These are phyloP conservation scores for Phytophthora tubulina DNA, from an alignment of 352 stramenopile species.

Conservation along the genomic window DNA sequence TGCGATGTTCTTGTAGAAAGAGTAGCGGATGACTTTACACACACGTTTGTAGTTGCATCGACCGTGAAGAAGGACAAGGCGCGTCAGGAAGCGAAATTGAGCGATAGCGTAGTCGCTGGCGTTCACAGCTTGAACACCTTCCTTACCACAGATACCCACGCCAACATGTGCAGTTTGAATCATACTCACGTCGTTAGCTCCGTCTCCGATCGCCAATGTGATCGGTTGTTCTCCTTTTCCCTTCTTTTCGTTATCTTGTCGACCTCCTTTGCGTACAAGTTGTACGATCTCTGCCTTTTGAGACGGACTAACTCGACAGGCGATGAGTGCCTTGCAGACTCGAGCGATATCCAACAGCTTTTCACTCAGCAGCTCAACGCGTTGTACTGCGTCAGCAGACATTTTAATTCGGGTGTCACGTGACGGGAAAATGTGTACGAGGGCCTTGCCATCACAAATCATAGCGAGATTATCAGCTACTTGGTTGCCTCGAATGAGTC, in stretches of 20 bases:
- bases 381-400: constrained; percentile 33
- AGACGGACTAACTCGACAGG: constrained; percentile 82
- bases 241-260: constrained; percentile 9
- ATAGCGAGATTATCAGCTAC: constrained; percentile 67
- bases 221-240: constrained; percentile 58
- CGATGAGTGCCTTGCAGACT: constrained; percentile 83
- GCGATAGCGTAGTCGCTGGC: constrained; percentile 94
- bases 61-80: constrained; percentile 96
- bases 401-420: constrained; percentile 58
- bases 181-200: constrained; percentile 99
- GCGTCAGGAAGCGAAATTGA: constrained; percentile 96
- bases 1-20: constrained; percentile 99
- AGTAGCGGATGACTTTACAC: constrained; percentile 95
- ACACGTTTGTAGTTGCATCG: constrained; percentile 97
- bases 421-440: constrained; percentile 74
- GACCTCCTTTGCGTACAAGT: constrained; percentile 58
- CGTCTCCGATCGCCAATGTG: constrained; percentile 97
- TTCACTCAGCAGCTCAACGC: constrained; percentile 43
- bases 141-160: constrained; percentile 97
- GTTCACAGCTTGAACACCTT: constrained; percentile 98
- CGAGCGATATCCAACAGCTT: constrained; percentile 66
- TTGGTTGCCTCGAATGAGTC: constrained; percentile 42
- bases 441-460: constrained; percentile 71
- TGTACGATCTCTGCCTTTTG: constrained; percentile 87
- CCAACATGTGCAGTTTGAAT: constrained; percentile 98